These are phyloP conservation scores for Talaromyces sp. DNA, from an alignment of 2,329 filamentous ascomycete genomes.

Conservation along the genomic window DNA sequence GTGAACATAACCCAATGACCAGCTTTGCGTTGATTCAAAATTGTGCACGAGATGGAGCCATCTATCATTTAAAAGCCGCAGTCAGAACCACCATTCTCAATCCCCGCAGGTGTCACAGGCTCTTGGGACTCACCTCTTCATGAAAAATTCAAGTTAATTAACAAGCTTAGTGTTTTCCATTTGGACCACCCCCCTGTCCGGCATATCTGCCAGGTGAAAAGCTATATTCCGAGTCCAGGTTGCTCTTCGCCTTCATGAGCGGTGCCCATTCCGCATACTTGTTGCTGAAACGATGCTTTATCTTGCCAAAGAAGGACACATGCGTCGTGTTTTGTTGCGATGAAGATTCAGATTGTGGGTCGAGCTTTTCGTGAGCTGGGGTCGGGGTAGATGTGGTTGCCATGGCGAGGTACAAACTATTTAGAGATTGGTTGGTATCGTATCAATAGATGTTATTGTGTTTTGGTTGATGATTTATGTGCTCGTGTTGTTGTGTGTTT, in stretches of 20 bases:
- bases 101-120: background rate
- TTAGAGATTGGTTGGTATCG: background rate
- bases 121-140: background rate
- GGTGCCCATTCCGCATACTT: slow-evolving; percentile 15
- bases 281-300: slow-evolving; percentile 1
- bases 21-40: too few species aligned
- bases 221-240: slow-evolving; percentile 16
- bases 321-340: background rate
- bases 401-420: background rate
- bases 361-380: background rate
- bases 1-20: background rate
- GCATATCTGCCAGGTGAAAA: slow-evolving; percentile 14
- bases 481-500: background rate
- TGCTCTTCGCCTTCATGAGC: slow-evolving; percentile 17
- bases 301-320: slow-evolving; percentile 7
- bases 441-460: too few species aligned
- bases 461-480: too few species aligned
- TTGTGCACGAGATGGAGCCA: background rate
- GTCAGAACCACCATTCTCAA: background rate
- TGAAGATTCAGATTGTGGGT: background rate
- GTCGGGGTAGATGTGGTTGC: background rate
- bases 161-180: background rate
- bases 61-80: background rate
- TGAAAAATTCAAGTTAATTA: background rate
- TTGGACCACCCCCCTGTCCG: slow-evolving; percentile 5